Evolutionary conservation across 78 protist species (phyloP).

Genomic region (Protostelium mycophagum): DNA sequence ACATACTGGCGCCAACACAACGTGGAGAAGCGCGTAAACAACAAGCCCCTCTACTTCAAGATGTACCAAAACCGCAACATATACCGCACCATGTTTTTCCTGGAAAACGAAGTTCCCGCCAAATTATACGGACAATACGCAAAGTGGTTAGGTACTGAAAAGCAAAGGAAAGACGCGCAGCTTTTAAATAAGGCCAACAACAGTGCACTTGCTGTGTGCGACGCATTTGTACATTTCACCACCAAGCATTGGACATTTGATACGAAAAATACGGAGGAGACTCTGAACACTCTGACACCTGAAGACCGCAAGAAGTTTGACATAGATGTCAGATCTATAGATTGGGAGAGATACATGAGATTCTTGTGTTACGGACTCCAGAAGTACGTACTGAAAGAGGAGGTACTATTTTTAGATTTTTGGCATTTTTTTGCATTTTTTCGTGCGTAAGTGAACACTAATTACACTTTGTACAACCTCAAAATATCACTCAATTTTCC

Average conservation of each 20-base stretch:
- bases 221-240: conserved; percentile 67
- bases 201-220: conserved; percentile 43
- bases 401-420: too few relatives aligned
- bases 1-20: conserved; percentile 55
- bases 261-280: conserved; percentile 20
- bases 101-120: conserved; percentile 48
- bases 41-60: conserved; percentile 25
- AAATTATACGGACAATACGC: conserved; percentile 10
- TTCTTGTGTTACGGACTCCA: conserved; percentile 63
- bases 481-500: too few relatives aligned
- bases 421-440: too few relatives aligned
- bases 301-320: conserved; percentile 34
- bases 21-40: conserved; percentile 29
- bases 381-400: conserved; percentile 63
- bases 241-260: conserved; percentile 61
- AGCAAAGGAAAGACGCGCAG: conserved; percentile 40
- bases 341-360: conserved; percentile 64
- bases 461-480: too few relatives aligned
- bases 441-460: too few relatives aligned
- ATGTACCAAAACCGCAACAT: conserved; percentile 10
- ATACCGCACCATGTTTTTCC: conserved; percentile 39
- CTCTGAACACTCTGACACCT: conserved; percentile 15
- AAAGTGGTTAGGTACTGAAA: conserved; percentile 36
- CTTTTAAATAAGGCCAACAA: conserved; percentile 31
- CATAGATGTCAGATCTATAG: conserved; percentile 35